phyloP scores from a whole-genome alignment of 768 basidiomycete genomes.

The Vararia minispora region DNA sequence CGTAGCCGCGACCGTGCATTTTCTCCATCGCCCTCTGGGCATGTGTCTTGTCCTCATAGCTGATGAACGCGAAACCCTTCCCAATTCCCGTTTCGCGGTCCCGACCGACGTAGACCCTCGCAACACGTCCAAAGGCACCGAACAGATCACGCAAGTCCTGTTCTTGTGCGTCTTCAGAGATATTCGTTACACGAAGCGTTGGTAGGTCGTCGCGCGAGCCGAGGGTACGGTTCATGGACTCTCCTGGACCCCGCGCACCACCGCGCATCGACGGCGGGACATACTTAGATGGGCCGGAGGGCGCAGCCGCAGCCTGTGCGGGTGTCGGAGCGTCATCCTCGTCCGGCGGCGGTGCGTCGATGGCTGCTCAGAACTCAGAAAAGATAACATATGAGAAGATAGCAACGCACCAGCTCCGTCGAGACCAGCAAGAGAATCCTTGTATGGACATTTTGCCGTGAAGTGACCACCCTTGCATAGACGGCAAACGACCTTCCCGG shows the following conservation, averaged over 20 bases:
- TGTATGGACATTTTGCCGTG: conserved; percentile 97
- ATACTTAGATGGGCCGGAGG: conserved; percentile 14
- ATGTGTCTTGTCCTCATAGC: conserved; percentile 71
- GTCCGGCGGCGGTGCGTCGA: conserved; percentile 28
- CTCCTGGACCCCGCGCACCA: conserved; percentile 13
- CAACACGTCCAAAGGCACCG: conserved; percentile 72
- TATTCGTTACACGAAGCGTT: conserved; percentile 93
- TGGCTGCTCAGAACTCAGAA: conserved; percentile 2
- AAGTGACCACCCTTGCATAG: conserved; percentile 96
- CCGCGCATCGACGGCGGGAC: conserved; percentile 15
- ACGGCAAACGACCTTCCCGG: conserved; percentile 85
- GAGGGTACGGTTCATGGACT: conserved; percentile 10
- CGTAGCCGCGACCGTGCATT: conserved; percentile 85
- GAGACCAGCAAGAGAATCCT: conserved; percentile 78
- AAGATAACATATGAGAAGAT: not conserved
- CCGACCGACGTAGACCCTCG: conserved; percentile 86
- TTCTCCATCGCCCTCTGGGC: conserved; percentile 90
- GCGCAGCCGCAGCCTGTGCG: conserved; percentile 6
- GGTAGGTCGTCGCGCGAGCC: conserved; percentile 81
- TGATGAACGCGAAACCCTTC: conserved; percentile 96
- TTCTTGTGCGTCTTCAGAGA: conserved; percentile 92
- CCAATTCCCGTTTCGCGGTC: conserved; percentile 92
- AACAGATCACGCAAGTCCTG: conserved; percentile 91
- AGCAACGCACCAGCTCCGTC: conserved; percentile 39
- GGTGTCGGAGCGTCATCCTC: conserved; percentile 27